A percentile compares a stretch with the other conserved stretches of the same genome.
Evolutionary conservation across 352 stramenopile species (phyloP).

Genomic region (Phytophthora aleatoria): DNA sequence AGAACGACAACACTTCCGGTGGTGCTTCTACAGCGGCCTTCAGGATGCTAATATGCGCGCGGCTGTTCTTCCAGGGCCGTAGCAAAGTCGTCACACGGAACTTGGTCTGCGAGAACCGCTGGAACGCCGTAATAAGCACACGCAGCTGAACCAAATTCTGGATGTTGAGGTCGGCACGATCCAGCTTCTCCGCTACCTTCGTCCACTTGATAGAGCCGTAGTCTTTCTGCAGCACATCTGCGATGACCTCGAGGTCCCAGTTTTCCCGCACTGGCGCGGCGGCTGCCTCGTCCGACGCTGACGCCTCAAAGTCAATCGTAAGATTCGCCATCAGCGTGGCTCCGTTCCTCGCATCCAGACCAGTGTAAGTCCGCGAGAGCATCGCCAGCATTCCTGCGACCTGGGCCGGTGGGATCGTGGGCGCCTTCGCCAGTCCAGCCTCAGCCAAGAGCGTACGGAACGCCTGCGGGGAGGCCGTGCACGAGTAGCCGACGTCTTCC

Average conservation of each 20-base stretch:
- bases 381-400: slow-evolving; percentile 90
- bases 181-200: slow-evolving; percentile 87
- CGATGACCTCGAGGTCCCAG: slow-evolving; percentile 89
- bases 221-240: slow-evolving; percentile 84
- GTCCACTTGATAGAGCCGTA: slow-evolving; percentile 86
- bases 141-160: slow-evolving; percentile 67
- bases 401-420: slow-evolving; percentile 84
- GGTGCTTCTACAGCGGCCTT: slow-evolving; percentile 81
- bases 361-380: slow-evolving; percentile 82
- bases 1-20: slow-evolving; percentile 81
- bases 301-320: slow-evolving; percentile 77
- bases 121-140: slow-evolving; percentile 78
- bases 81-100: slow-evolving; percentile 76
- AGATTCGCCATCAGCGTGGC: slow-evolving; percentile 83
- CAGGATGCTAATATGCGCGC: slow-evolving; percentile 77
- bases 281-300: slow-evolving; percentile 31
- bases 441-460: slow-evolving; percentile 87
- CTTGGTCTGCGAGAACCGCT: slow-evolving; percentile 83
- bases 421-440: slow-evolving; percentile 76
- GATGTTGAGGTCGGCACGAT: slow-evolving; percentile 76
- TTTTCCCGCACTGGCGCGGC: slow-evolving; percentile 43
- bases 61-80: slow-evolving; percentile 79
- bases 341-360: slow-evolving; percentile 64
- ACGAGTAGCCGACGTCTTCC: slow-evolving; percentile 90
- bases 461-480: slow-evolving; percentile 72